Evolutionary conservation across 2,329 filamentous ascomycete species (phyloP), one percentile per base, ranked within the genome.

Genomic region (Tolypocladium endophyticum): DNA sequence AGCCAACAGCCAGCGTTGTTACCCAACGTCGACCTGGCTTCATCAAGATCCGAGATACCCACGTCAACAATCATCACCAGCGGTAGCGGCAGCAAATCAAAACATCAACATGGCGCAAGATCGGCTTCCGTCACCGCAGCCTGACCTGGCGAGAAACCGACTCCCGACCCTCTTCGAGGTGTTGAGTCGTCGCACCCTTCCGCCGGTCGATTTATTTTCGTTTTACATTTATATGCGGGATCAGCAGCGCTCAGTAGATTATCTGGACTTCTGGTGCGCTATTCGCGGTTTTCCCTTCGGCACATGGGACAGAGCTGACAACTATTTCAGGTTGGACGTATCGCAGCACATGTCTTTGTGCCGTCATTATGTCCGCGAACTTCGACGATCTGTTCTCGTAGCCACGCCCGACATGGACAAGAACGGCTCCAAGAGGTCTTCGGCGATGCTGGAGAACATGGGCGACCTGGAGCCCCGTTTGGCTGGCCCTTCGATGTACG

Each of bases 211-310:
- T 71, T 81, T 99, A 14, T 99, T 96, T 75, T 97, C 92, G 2
- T 99, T 99, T 79, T 99, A 99, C 77, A 99, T 99, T 68, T 99
- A 96, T 77, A 99, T 99, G 94, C 86, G 94, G 69, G 95, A 99
- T 74, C 92, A 97, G 76, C 94, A 99, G 75, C 87, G 92, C 72
- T 97, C 93, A 9, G 94, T 99, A 16, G 94, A 99, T 71, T 99
- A 99, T 69, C 79, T 99, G 50, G 94, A 99, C 72, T 99, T 99
- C 75, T 99, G 95, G 94, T 97, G 79, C 61, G 85, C 72, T 20
- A 18, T 45, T 23, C 20, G 36, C 1, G 2, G 20, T 54, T 35
- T n/a, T 54, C 11, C 6, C 30, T 4, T 14, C 7, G 30, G 20
- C 6, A 20, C 20, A 35, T 4, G 9, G 20, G 39, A 16, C 25